Base-by-base conservation (phyloP, 257 asterid genomes). In the Ocimum tenuiflorum region DNA sequence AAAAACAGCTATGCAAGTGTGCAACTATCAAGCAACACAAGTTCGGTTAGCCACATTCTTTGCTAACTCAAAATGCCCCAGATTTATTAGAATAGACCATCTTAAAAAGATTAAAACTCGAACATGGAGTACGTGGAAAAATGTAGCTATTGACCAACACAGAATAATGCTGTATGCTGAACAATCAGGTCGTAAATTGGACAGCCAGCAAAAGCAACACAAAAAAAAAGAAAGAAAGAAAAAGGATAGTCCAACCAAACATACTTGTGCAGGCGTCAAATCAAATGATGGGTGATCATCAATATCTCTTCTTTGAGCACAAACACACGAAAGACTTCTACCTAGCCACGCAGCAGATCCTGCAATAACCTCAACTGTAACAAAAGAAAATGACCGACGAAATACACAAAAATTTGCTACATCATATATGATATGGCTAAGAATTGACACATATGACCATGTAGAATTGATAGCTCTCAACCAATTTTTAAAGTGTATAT, bases 261-360 rank as follows among this genome's bases (percentile, higher is more conserved):
- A 46, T 82, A 86, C 99, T 95, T 90, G 95, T 20, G 83, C 65
- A 79, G 96, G 83, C 46, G 99, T 90, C 82, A 94, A 73, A 76
- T 94, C 97, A 78, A 94, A 86, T 35, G 97, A 94, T 65, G 87
- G 96, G 38, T 94, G 95, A 59, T 82, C 86, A 82, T 94, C 97
- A 64, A 94, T 81, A 73, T 90, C 99, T 69, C 95, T 82, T 78
- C 97, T 83, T 71, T 94, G 95, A 80, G 77, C 96, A 79, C 99
- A 90, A 65, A 94, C 99, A 71, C 99, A 94, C 7, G 99, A 89
- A 70, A 94, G 88, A 64, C 99, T 95, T 78, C 81, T 88, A 66
- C 99, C 97, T 66, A 90, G 85, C 99, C 99, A 94, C 17, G 99
- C 99, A 64, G 97, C 96, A 55, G 99, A 88, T 79, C 99, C 99